phyloP scores from a whole-genome alignment of 768 basidiomycete genomes.

The Mycena kentingensis region DNA sequence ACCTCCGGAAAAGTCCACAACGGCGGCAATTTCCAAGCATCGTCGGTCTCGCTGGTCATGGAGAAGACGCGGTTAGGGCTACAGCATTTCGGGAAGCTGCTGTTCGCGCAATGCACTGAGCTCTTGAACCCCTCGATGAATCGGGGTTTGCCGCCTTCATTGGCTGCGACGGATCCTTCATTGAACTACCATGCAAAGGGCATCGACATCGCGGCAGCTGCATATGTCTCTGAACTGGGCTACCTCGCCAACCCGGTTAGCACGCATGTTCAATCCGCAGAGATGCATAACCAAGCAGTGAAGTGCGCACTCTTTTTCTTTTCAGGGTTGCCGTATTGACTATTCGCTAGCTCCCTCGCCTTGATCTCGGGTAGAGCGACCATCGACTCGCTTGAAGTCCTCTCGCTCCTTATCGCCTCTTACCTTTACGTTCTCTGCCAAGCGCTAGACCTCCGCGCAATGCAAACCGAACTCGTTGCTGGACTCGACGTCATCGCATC shows the following conservation, averaged over 20 bases:
- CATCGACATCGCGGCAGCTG: constrained; percentile 80
- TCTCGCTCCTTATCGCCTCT: constrained; percentile 19
- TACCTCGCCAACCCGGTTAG: constrained; percentile 83
- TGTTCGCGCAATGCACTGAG: constrained; percentile 70
- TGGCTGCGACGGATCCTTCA: constrained; percentile 79
- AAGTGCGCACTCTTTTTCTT: constrained; percentile 55
- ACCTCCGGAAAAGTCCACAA: constrained; percentile 69
- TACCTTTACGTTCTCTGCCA: constrained; percentile 52
- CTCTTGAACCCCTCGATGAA: constrained; percentile 77
- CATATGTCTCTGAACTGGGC: constrained; percentile 82
- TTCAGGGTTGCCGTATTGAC: constrained; percentile 16
- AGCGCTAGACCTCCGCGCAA: constrained; percentile 81
- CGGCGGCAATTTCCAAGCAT: constrained; percentile 90
- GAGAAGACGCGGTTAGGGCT: constrained; percentile 79
- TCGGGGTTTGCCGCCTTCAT: constrained; percentile 78
- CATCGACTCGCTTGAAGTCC: constrained; percentile 22
- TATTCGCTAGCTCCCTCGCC: constrained; percentile 65
- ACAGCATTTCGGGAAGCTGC: constrained; percentile 69
- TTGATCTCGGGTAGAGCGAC: constrained; percentile 36
- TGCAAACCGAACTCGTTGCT: constrained; percentile 65
- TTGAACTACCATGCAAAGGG: constrained; percentile 85
- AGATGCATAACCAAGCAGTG: constrained; percentile 92
- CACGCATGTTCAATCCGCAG: constrained; percentile 82
- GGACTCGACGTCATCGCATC: constrained; percentile 49
- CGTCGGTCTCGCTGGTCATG: constrained; percentile 84